phyloP scores from a whole-genome alignment of 2,329 filamentous ascomycete genomes.

The Colletotrichum salicis region DNA sequence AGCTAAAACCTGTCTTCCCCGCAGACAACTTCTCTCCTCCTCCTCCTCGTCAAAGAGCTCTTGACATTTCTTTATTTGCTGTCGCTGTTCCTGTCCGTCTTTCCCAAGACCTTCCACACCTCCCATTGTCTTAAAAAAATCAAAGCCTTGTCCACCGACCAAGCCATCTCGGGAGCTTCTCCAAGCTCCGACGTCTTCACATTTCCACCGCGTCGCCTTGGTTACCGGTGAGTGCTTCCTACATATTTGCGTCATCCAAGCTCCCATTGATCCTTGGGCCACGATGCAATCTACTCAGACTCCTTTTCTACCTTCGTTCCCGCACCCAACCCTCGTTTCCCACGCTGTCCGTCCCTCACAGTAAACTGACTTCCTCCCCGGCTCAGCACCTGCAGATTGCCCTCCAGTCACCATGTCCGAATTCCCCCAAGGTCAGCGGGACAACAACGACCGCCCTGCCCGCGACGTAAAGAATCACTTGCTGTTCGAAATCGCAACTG shows the following conservation, averaged over 20 bases:
- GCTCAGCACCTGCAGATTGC: constrained; percentile 15
- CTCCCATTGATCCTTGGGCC: constrained; percentile 8
- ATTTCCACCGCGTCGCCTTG: constrained; percentile 29
- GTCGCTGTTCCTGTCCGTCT: constrained; percentile 18
- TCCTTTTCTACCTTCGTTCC: constrained; percentile 14
- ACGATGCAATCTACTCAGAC: not conserved
- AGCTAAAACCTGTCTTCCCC: constrained; percentile 37
- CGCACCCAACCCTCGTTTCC: not conserved
- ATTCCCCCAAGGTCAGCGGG: constrained; percentile 27
- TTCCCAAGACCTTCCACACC: constrained; percentile 17
- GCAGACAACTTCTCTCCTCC: constrained; percentile 19
- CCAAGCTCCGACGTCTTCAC: constrained; percentile 24
- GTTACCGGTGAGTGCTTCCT: constrained; percentile 31
- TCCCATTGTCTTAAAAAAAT: constrained; percentile 31
- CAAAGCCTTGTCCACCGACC: constrained; percentile 29
- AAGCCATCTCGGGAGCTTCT: constrained; percentile 28
- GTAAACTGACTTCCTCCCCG: not conserved
- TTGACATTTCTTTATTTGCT: constrained; percentile 10
- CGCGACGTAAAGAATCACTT: constrained; percentile 93
- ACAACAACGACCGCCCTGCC: constrained; percentile 39
- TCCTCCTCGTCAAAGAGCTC: constrained; percentile 15
- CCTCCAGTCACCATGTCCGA: constrained; percentile 20
- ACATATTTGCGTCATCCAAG: constrained; percentile 31
- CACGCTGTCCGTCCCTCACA: not conserved
- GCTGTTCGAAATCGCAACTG: constrained; percentile 96